phyloP scores from a whole-genome alignment of 208 protist species.

The Acanthamoeba castellanii region DNA sequence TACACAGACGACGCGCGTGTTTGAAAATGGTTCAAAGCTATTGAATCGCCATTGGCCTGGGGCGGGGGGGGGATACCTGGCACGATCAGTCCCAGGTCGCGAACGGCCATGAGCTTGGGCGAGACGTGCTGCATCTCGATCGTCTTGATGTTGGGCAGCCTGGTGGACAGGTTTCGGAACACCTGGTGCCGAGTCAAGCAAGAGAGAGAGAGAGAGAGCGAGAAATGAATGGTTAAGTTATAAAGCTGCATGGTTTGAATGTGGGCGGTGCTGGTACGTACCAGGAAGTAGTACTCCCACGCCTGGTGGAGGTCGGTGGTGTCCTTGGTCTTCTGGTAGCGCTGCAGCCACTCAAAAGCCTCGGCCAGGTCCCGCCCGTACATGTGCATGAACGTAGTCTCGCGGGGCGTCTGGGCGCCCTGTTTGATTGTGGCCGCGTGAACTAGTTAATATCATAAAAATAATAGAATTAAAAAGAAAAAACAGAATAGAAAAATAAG shows the following conservation, averaged over 20 bases:
- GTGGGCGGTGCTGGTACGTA: conserved; percentile 42
- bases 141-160: conserved; percentile 96
- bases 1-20: not conserved
- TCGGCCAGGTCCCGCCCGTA: conserved; percentile 92
- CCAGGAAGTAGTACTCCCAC: conserved; percentile 96
- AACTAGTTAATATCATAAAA: not conserved
- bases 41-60: conserved; percentile 83
- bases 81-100: conserved; percentile 97
- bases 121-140: conserved; percentile 98
- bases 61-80: conserved; percentile 93
- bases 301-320: conserved; percentile 96
- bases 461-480: not conserved
- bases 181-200: conserved; percentile 88
- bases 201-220: not conserved
- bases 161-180: conserved; percentile 96
- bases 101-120: conserved; percentile 93
- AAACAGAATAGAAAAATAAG: not conserved
- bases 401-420: conserved; percentile 91
- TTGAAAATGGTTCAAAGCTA: not conserved
- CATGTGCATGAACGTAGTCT: conserved; percentile 95
- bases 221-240: not conserved
- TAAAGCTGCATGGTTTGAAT: not conserved
- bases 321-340: conserved; percentile 91
- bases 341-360: conserved; percentile 87
- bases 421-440: not conserved